Evolutionary conservation across 2,329 filamentous ascomycete species (phyloP).

Genomic region (Claviceps sp.): DNA sequence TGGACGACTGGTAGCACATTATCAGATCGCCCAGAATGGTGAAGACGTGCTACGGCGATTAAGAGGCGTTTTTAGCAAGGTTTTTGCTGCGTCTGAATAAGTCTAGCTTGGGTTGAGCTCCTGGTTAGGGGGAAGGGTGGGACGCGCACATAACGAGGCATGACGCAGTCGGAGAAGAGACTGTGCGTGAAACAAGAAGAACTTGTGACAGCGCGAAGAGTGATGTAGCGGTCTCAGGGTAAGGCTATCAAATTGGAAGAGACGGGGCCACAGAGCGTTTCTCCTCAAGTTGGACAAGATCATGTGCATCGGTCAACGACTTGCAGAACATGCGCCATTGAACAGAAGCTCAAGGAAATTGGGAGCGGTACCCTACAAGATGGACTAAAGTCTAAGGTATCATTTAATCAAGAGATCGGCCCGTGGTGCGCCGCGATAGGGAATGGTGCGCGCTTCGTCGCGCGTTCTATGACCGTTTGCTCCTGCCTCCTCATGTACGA

Average conservation of each 20-base stretch:
- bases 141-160: not conserved
- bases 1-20: conserved; percentile 33
- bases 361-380: too few relatives aligned
- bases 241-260: not conserved
- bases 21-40: conserved; percentile 47
- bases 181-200: not conserved
- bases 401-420: not conserved
- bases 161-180: not conserved
- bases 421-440: not conserved
- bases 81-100: conserved; percentile 13
- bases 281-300: not conserved
- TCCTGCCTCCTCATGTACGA: conserved; percentile 4
- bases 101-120: not conserved
- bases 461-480: not conserved
- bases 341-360: not conserved
- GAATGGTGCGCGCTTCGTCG: not conserved
- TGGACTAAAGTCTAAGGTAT: not conserved
- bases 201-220: not conserved
- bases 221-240: not conserved
- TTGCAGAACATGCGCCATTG: not conserved
- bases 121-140: too few relatives aligned
- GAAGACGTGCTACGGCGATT: conserved; percentile 47
- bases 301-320: not conserved
- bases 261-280: not conserved
- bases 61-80: conserved; percentile 36